Conservation (phyloP, 768 basidiomycete genomes). For the Cyathus striatus region DNA sequence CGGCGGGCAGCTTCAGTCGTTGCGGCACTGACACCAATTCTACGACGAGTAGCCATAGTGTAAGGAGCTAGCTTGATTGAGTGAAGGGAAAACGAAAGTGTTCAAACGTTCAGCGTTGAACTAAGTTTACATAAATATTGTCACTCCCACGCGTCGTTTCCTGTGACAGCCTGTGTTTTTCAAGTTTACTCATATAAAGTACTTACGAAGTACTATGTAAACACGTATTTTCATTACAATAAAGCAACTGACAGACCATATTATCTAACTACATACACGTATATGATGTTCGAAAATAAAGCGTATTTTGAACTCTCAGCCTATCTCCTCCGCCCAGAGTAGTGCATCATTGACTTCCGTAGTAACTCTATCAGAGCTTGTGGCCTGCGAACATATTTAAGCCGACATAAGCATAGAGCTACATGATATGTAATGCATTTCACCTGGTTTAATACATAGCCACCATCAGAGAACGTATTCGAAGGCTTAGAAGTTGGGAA, state of each 20-base stretch:
- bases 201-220: not conserved
- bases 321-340: slow-evolving; percentile 20
- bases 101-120: not conserved
- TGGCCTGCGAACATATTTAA: slow-evolving; percentile 8
- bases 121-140: not conserved
- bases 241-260: not conserved
- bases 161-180: slow-evolving; percentile 12
- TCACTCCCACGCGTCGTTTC: slow-evolving; percentile 46
- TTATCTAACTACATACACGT: not conserved
- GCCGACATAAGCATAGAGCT: not conserved
- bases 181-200: not conserved
- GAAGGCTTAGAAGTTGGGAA: not conserved
- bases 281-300: not conserved
- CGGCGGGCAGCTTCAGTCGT: slow-evolving; percentile 78
- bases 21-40: slow-evolving; percentile 72
- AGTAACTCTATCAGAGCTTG: not conserved
- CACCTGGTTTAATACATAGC: not conserved
- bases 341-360: slow-evolving; percentile 9
- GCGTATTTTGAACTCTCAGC: slow-evolving; percentile 5
- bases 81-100: not conserved
- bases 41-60: slow-evolving; percentile 65
- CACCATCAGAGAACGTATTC: not conserved
- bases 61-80: not conserved
- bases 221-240: not conserved
- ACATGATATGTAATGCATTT: not conserved